Conservation (phyloP, 169 alveolate genomes). For the Plasmodium blacklocki region DNA sequence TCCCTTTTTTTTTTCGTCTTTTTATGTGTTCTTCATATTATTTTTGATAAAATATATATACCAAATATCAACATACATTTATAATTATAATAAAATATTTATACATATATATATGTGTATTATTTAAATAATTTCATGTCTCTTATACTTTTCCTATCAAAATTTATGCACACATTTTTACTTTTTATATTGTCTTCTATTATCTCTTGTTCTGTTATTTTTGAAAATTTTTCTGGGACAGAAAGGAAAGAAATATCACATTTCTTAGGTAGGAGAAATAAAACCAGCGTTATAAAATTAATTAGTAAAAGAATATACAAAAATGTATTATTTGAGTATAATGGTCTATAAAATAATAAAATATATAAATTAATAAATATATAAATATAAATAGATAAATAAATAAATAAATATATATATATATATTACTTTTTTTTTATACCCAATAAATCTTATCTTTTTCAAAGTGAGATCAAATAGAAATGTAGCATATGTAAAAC, state of each 20-base stretch:
- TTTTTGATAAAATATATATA: no score
- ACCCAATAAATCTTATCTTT: constrained; percentile 36
- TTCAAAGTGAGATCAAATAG: constrained; percentile 30
- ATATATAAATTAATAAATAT: neutral
- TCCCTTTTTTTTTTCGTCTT: no score
- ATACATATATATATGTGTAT: neutral
- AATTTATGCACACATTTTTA: neutral
- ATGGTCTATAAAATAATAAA: constrained; percentile 9
- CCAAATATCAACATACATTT: no score
- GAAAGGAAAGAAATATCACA: neutral
- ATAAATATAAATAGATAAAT: no score
- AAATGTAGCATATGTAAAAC: neutral
- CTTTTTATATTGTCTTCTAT: constrained; percentile 3
- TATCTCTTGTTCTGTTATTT: neutral
- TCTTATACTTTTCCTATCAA: neutral
- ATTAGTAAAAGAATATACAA: constrained; percentile 7
- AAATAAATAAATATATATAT: no score
- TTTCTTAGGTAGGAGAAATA: constrained; percentile 24
- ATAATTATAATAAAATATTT: no score
- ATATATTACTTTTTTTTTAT: neutral
- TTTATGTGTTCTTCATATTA: no score
- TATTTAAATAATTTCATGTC: constrained; percentile 6
- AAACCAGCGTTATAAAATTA: constrained; percentile 8
- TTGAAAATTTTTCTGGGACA: constrained; percentile 2
- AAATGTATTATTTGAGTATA: constrained; percentile 1